Base-by-base conservation (phyloP, 805 yeast species). In the Pichia rugopelliculosa region DNA sequence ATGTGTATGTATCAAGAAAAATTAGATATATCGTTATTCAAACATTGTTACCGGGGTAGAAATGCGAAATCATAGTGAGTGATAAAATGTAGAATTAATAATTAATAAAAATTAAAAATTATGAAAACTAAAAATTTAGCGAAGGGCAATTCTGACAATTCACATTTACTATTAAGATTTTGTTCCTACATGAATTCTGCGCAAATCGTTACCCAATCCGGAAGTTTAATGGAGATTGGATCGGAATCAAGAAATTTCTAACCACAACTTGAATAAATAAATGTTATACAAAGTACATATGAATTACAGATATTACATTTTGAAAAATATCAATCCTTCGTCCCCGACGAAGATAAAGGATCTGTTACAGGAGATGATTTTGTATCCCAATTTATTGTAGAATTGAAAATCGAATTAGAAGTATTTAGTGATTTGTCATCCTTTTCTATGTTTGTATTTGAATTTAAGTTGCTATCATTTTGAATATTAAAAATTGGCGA, bases 301-400 rank as follows among this genome's bases (percentile, higher is more conserved):
- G n/a, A n/a, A n/a, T n/a, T n/a, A n/a, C n/a, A n/a, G n/a, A n/a
- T n/a, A n/a, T n/a, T n/a, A n/a, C n/a, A n/a, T n/a, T n/a, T n/a
- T n/a, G n/a, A 9, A 26, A 10, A n/a, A 18, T 2, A 15, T 30
- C 34, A 30, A 10, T n/a, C n/a, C 10, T 30, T 30, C 34, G n/a
- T 15, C 6, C 18, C 34, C 9, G 34, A 30, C n/a, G 57, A 49
- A 17, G 53, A 42, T 5, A 52, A 47, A 3, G 59, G 59, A 1
- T 56, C 59, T 2, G 67, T 62, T 5, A 54, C 56, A 3, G 66
- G 65, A 0, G 66, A 61, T 7, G 65, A 61, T 17, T 47, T 49
- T 3, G 47, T 41, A 21, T 53, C 54, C 65, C 64, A 61, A 36
- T 43, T 44, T 10, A 47, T 46, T 7, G 56, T 42, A 24, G 62